These are phyloP conservation scores for Vicia villosa DNA, from an alignment of 306 rosid genomes.

Conservation along the genomic window DNA sequence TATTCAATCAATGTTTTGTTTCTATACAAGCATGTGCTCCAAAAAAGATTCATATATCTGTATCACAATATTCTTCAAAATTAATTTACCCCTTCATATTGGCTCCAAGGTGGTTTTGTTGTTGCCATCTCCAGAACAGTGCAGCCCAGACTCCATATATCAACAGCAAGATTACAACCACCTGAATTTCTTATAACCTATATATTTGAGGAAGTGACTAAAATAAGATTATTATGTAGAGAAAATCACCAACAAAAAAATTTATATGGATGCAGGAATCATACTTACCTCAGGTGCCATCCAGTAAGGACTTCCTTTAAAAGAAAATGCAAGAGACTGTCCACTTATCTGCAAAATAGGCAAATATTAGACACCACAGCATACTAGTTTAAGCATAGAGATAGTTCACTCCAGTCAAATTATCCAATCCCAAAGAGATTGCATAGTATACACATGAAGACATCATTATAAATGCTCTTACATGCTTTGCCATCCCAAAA, in stretches of 20 bases:
- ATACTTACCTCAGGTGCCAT: conserved; percentile 95
- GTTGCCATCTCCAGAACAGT: conserved; percentile 98
- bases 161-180: conserved; percentile 90
- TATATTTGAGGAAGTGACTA: conserved; percentile 30
- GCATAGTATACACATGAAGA: conserved; percentile 53
- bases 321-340: conserved; percentile 78
- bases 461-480: conserved; percentile 66
- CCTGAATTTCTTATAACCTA: conserved; percentile 73
- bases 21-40: conserved; percentile 27
- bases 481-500: conserved; percentile 98
- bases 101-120: conserved; percentile 96
- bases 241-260: conserved; percentile 24
- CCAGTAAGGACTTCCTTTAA: conserved; percentile 98
- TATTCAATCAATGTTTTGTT: conserved; percentile 37
- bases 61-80: conserved; percentile 26
- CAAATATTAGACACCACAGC: conserved; percentile 38
- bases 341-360: conserved; percentile 69
- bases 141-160: conserved; percentile 98
- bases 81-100: conserved; percentile 85
- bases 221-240: conserved; percentile 19
- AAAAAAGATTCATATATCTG: conserved; percentile 37
- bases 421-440: conserved; percentile 36
- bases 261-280: conserved; percentile 9
- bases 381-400: conserved; percentile 35
- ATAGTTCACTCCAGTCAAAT: conserved; percentile 55